Conservation (phyloP, 306 rosid genomes). For the Cicer arietinum region DNA sequence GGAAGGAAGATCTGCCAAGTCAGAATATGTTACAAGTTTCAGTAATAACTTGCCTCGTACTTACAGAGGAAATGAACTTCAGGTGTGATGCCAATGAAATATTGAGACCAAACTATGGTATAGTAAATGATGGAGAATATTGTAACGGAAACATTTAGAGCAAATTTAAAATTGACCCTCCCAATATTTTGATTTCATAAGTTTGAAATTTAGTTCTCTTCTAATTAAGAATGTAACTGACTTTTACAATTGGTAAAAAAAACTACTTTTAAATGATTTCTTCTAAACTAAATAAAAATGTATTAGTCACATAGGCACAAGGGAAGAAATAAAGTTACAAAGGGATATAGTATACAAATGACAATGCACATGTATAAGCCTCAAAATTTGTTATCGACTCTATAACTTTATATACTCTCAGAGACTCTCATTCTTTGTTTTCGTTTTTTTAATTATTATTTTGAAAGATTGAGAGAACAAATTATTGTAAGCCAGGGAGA, state of each 20-base stretch:
- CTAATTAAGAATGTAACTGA: not conserved
- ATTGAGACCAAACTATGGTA: not conserved
- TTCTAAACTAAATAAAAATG: not conserved
- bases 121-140: not conserved
- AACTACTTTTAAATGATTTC: not conserved
- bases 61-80: not conserved
- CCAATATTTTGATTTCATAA: not conserved
- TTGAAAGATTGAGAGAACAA: slow-evolving; percentile 40
- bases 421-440: slow-evolving; percentile 26
- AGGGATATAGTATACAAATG: not conserved
- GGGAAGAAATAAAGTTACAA: not conserved
- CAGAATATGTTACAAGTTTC: not conserved
- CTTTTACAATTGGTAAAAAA: not conserved
- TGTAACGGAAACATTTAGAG: not conserved
- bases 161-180: not conserved
- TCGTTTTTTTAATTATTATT: not conserved
- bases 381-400: slow-evolving; percentile 65
- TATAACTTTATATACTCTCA: slow-evolving; percentile 37
- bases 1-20: not conserved
- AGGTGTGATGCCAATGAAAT: not conserved
- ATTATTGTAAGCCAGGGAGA: slow-evolving; percentile 67
- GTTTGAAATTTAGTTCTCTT: not conserved
- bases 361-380: slow-evolving; percentile 45
- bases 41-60: not conserved
- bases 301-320: slow-evolving; percentile 8